Percentiles rank a stretch among this genome's conserved stretches.
phyloP scores from a whole-genome alignment of 2,329 filamentous ascomycete species.

The Gnomoniopsis smithogilvyi region DNA sequence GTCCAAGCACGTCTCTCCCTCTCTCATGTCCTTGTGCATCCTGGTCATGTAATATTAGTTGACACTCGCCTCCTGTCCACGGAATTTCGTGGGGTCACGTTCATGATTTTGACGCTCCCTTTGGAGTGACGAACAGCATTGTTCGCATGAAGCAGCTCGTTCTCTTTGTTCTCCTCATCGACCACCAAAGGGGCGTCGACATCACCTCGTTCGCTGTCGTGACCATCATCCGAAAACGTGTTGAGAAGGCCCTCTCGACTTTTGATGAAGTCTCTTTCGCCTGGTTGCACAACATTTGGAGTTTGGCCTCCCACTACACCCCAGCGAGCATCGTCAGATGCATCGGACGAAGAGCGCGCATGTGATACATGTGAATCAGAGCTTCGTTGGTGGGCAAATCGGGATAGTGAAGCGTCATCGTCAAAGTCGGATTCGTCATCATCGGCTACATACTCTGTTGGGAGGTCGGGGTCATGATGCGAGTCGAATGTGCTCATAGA shows the following conservation, averaged over 20 bases:
- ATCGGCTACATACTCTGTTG: constrained; percentile 45
- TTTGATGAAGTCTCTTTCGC: constrained; percentile 41
- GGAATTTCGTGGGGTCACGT: constrained; percentile 58
- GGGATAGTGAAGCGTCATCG: constrained; percentile 73
- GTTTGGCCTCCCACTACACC: constrained; percentile 47
- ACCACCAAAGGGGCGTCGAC: constrained; percentile 18
- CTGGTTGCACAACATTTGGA: constrained; percentile 59
- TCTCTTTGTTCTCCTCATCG: constrained; percentile 32
- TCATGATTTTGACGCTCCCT: constrained; percentile 72
- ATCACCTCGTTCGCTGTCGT: constrained; percentile 20
- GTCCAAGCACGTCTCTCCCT: constrained; percentile 1
- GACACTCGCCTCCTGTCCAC: constrained; percentile 41
- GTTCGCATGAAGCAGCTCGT: constrained; percentile 58
- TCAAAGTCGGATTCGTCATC: constrained; percentile 60
- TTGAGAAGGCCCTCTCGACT: constrained; percentile 52
- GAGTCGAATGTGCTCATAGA: constrained; percentile 23
- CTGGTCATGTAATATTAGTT: constrained; percentile 17
- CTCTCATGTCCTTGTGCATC: background rate
- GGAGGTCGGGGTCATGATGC: constrained; percentile 48
- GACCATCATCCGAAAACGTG: constrained; percentile 33
- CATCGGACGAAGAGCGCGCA: constrained; percentile 56
- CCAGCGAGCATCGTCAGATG: constrained; percentile 50
- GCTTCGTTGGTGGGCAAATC: constrained; percentile 35
- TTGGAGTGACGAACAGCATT: constrained; percentile 72
- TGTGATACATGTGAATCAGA: constrained; percentile 23